A percentile compares a stretch with the other conserved stretches of the same genome.
Conservation (phyloP, 495 filamentous ascomycete species). For the Hyaloscypha variabilis region DNA sequence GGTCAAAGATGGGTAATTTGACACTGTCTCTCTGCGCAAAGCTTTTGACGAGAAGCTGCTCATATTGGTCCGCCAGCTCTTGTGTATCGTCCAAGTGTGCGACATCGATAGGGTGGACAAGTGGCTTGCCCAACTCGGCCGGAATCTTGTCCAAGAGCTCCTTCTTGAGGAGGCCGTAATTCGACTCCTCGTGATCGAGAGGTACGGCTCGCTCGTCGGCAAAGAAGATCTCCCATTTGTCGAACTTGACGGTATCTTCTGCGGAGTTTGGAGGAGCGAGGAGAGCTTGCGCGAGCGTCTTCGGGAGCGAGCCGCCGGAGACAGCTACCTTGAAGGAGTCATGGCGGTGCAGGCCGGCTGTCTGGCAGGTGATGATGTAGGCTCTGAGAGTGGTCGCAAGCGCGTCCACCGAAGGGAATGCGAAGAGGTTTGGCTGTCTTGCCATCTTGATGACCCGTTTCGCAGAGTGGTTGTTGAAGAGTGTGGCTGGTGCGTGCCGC, state of each 20-base stretch:
- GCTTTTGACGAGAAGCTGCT: conserved; percentile 79
- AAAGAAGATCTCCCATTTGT: conserved; percentile 97
- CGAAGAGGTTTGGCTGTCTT: conserved; percentile 82
- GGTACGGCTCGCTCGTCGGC: conserved; percentile 96
- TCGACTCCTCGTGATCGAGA: conserved; percentile 89
- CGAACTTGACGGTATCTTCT: conserved; percentile 71
- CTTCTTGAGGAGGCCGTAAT: conserved; percentile 84
- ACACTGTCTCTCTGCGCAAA: conserved; percentile 87
- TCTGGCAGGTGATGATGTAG: conserved; percentile 81
- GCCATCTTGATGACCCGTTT: conserved; percentile 49
- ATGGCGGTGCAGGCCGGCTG: conserved; percentile 77
- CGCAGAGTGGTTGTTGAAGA: neutral
- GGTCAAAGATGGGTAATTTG: conserved; percentile 90
- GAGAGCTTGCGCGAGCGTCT: conserved; percentile 78
- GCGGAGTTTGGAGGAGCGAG: conserved; percentile 60
- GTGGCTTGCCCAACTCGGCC: conserved; percentile 60
- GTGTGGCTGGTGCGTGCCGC: neutral
- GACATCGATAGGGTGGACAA: conserved; percentile 76
- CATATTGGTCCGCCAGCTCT: conserved; percentile 92
- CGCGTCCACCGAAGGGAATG: conserved; percentile 66
- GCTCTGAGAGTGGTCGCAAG: conserved; percentile 75
- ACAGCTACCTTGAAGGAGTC: conserved; percentile 85
- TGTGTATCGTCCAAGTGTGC: conserved; percentile 77
- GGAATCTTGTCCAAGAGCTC: conserved; percentile 90
- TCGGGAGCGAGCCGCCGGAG: conserved; percentile 91